Conservation (phyloP, 2,329 filamentous ascomycete genomes). For the Aspergillus ruber region DNA sequence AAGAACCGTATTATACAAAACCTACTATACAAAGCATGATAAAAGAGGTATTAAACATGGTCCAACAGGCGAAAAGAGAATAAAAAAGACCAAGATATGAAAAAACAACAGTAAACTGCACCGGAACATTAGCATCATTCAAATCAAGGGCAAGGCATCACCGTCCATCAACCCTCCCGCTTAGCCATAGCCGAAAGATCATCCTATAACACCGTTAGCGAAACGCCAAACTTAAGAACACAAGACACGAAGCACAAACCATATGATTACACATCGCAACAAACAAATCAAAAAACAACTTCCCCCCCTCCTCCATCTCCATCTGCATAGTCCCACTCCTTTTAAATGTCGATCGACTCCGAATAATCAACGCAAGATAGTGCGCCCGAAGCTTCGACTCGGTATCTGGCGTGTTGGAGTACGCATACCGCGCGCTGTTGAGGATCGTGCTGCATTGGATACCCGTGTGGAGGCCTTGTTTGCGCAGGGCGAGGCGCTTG, state of each 20-base stretch:
- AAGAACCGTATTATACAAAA: not conserved
- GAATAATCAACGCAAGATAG: slow-evolving; percentile 87
- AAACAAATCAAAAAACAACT: slow-evolving; percentile 88
- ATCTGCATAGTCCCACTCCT: slow-evolving; percentile 91
- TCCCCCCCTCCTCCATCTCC: slow-evolving; percentile 84
- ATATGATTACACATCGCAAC: slow-evolving; percentile 90
- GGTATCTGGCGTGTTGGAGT: slow-evolving; percentile 78
- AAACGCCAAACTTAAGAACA: not conserved
- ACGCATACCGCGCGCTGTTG: slow-evolving; percentile 80
- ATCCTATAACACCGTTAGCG: slow-evolving; percentile 15
- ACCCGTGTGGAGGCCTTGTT: slow-evolving; percentile 81
- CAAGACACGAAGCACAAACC: slow-evolving; percentile 45
- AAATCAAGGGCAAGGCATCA: not conserved
- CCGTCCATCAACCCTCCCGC: not conserved
- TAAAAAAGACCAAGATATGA: not conserved
- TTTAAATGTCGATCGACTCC: slow-evolving; percentile 82
- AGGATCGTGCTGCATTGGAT: slow-evolving; percentile 82
- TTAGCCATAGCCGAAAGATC: slow-evolving; percentile 4
- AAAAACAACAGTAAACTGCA: not conserved
- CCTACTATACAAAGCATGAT: not conserved
- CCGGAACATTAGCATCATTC: not conserved
- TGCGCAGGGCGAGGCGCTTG: slow-evolving; percentile 75
- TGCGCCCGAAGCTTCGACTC: slow-evolving; percentile 89
- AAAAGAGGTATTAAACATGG: not conserved
- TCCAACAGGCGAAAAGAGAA: not conserved